A percentile compares a stretch with the other conserved stretches of the same genome.
phyloP scores from a whole-genome alignment of 2,329 filamentous ascomycete genomes.

The Ophiostoma ulmi region DNA sequence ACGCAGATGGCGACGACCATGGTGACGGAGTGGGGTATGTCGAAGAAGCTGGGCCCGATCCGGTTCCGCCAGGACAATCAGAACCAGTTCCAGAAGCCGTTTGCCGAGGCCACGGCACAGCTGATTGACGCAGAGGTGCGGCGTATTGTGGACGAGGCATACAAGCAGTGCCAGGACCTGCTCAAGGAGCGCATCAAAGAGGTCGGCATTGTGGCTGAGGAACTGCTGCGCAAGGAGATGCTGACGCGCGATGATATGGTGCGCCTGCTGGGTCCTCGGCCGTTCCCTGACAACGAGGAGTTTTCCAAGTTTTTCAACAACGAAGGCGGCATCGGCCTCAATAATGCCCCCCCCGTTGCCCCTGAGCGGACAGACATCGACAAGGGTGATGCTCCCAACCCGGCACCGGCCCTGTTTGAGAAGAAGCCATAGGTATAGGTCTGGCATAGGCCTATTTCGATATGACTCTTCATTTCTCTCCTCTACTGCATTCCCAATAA shows the following conservation, averaged over 20 bases:
- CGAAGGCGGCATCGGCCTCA: constrained; percentile 43
- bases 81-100: constrained; percentile 85
- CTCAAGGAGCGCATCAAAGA: constrained; percentile 81
- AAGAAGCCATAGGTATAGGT: neutral
- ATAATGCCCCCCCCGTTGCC: constrained; percentile 43
- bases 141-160: constrained; percentile 85
- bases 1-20: constrained; percentile 92
- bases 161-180: constrained; percentile 81
- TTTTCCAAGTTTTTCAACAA: constrained; percentile 91
- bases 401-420: constrained; percentile 23
- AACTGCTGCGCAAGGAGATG: constrained; percentile 87
- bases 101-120: constrained; percentile 88
- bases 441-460: neutral
- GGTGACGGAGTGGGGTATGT: constrained; percentile 99
- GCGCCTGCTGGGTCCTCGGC: constrained; percentile 74
- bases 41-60: constrained; percentile 83
- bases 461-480: neutral
- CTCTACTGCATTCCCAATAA: neutral
- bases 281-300: constrained; percentile 79
- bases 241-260: constrained; percentile 89
- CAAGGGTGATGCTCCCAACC: neutral
- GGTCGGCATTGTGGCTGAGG: constrained; percentile 85
- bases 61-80: constrained; percentile 75
- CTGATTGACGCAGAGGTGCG: constrained; percentile 89
- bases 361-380: constrained; percentile 36